phyloP scores from a whole-genome alignment of 73 alveolate species.

The Stentor roeselii region DNA sequence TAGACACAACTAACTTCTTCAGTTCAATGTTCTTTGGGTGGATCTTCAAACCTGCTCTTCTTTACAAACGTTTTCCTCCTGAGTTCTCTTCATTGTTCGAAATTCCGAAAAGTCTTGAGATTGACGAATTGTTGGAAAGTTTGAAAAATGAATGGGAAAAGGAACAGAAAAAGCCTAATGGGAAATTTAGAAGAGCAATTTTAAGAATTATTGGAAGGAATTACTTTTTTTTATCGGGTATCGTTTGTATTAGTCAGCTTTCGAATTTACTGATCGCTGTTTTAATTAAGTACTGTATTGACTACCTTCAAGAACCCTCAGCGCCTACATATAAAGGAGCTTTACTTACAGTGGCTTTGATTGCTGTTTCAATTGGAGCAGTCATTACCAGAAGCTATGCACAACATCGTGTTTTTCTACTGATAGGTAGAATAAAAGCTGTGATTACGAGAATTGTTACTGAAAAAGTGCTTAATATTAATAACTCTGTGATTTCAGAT shows the following conservation, averaged over 20 bases:
- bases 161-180: background rate
- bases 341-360: background rate
- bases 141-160: background rate
- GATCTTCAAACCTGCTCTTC: background rate
- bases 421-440: background rate
- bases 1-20: background rate
- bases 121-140: background rate
- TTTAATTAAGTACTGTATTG: background rate
- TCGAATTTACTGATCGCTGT: background rate
- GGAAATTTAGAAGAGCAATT: background rate
- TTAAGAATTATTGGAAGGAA: background rate
- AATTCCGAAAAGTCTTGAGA: background rate
- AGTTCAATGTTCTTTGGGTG: background rate
- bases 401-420: background rate
- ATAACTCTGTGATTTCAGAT: background rate
- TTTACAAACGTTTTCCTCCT: background rate
- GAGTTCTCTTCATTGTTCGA: background rate
- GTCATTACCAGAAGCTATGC: background rate
- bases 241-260: background rate
- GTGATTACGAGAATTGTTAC: background rate
- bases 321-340: background rate
- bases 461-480: background rate
- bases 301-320: background rate
- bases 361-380: too few species aligned
- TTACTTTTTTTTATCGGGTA: too few species aligned